A percentile compares a stretch with the other conserved stretches of the same genome.
phyloP scores from a whole-genome alignment of 805 yeast genomes.

The Candida insectalens region DNA sequence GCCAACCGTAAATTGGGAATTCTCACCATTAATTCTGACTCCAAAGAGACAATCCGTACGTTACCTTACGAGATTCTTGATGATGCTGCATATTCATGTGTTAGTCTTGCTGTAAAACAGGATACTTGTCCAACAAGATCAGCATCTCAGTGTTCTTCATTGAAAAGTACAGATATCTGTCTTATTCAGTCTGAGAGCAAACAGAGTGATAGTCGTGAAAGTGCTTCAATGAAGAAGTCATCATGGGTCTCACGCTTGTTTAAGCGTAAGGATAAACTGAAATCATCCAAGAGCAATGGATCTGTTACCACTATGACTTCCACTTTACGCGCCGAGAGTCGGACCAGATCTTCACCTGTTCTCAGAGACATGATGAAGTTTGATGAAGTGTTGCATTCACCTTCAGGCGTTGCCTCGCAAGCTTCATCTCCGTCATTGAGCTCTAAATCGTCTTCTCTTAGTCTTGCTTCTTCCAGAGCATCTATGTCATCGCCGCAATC shows the following conservation, averaged over 20 bases:
- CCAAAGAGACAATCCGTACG: slow-evolving; percentile 32
- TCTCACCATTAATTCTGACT: slow-evolving; percentile 1
- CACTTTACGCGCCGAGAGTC: background rate
- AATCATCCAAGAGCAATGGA: background rate
- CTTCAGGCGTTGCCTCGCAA: slow-evolving; percentile 7
- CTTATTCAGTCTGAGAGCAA: too few relatives aligned
- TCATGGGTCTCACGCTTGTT: background rate
- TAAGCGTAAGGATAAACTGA: background rate
- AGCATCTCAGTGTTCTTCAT: too few relatives aligned
- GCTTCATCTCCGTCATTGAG: slow-evolving; percentile 18
- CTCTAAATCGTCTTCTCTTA: slow-evolving; percentile 22
- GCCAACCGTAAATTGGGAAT: slow-evolving; percentile 42
- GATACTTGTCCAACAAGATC: too few relatives aligned
- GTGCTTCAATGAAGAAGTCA: background rate
- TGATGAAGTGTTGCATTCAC: slow-evolving; percentile 6
- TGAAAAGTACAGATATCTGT: too few relatives aligned
- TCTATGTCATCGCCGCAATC: slow-evolving; percentile 21
- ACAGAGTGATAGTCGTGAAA: too few relatives aligned
- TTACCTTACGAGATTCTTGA: slow-evolving; percentile 59
- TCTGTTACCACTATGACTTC: background rate
- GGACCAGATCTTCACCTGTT: background rate
- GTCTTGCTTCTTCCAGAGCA: slow-evolving; percentile 16
- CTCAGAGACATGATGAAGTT: background rate
- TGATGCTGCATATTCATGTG: slow-evolving; percentile 46
- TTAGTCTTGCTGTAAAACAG: slow-evolving; percentile 5